These are phyloP conservation scores for Metschnikowia arizonensis DNA, from an alignment of 805 yeast genomes.

Conservation along the genomic window DNA sequence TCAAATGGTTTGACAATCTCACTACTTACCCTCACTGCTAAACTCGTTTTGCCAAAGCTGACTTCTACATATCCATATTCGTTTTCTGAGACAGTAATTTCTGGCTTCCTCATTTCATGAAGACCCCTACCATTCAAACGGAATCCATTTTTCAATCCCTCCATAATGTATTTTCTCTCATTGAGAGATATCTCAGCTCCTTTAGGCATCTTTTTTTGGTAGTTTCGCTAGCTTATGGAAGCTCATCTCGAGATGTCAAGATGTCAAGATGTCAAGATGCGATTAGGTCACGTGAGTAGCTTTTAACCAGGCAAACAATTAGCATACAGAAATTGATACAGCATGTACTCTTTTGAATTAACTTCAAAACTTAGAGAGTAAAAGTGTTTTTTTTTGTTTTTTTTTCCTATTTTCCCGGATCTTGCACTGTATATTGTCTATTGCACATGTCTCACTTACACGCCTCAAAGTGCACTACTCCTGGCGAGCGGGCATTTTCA, in stretches of 20 bases:
- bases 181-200: conserved; percentile 58
- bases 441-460: background rate
- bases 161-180: conserved; percentile 59
- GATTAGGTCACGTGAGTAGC: conserved; percentile 1
- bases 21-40: conserved; percentile 70
- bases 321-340: background rate
- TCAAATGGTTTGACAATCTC: conserved; percentile 77
- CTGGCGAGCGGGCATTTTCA: conserved; percentile 3
- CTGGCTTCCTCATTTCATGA: conserved; percentile 58
- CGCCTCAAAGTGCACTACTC: conserved; percentile 2
- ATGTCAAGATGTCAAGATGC: conserved; percentile 1
- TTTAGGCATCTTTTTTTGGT: conserved; percentile 47
- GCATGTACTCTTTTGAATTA: background rate
- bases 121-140: conserved; percentile 69
- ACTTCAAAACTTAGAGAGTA: background rate
- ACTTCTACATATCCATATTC: conserved; percentile 83
- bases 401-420: background rate
- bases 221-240: background rate
- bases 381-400: too few relatives aligned
- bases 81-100: conserved; percentile 54
- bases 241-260: conserved; percentile 1
- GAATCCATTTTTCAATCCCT: conserved; percentile 56
- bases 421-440: background rate
- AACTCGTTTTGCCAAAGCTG: conserved; percentile 65
- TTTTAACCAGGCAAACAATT: background rate